Percentiles rank a stretch among this genome's conserved stretches.
phyloP scores from a whole-genome alignment of 768 basidiomycete species.

The Termitomyces sp. region DNA sequence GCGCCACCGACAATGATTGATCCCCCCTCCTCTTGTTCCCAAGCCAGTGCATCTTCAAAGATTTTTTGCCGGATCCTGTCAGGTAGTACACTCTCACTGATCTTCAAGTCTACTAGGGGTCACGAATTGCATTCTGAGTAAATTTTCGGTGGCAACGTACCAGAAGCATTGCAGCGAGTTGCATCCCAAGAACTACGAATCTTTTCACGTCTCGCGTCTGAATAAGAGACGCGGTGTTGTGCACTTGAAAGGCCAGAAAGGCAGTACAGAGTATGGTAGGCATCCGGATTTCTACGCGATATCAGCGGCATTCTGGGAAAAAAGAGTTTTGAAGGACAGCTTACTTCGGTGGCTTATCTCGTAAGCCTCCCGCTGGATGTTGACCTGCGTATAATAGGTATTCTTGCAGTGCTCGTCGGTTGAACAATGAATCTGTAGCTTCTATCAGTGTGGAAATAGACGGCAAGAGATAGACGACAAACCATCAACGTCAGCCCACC shows the following conservation, averaged over 20 bases:
- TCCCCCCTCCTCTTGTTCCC: conserved; percentile 62
- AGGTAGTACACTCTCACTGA: conserved; percentile 24
- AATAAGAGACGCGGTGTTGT: conserved; percentile 69
- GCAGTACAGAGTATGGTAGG: conserved; percentile 94
- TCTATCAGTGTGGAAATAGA: background rate
- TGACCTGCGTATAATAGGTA: conserved; percentile 87
- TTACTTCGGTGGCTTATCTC: conserved; percentile 95
- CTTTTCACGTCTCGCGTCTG: conserved; percentile 26
- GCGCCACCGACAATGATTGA: conserved; percentile 50
- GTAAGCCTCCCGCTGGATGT: conserved; percentile 75
- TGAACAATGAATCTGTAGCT: conserved; percentile 39
- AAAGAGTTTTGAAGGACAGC: conserved; percentile 16
- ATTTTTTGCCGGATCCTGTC: conserved; percentile 24
- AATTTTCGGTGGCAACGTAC: background rate
- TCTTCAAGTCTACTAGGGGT: conserved; percentile 23
- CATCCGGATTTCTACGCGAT: conserved; percentile 64
- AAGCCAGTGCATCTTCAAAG: conserved; percentile 53
- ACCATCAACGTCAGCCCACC: conserved; percentile 76
- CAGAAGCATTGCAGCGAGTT: background rate
- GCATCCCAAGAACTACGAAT: conserved; percentile 33
- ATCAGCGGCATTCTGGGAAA: background rate
- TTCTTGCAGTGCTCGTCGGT: conserved; percentile 73
- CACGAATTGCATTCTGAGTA: background rate
- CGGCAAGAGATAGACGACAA: conserved; percentile 14
- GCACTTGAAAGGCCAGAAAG: conserved; percentile 85